These are phyloP conservation scores for Bocquillonia castaneifolia DNA, from an alignment of 441 rosid genomes.

Conservation along the genomic window DNA sequence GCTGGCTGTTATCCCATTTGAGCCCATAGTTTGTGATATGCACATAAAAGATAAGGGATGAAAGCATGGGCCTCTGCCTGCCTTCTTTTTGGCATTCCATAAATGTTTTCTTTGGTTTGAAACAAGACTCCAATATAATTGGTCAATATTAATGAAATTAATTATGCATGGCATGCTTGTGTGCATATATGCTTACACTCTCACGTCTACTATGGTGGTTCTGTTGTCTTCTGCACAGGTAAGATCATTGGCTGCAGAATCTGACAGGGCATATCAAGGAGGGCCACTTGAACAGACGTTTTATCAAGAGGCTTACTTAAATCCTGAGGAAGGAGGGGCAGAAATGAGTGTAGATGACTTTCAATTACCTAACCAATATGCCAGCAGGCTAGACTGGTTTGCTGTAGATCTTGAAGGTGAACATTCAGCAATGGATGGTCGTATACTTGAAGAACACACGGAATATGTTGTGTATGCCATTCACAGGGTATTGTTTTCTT, in stretches of 20 bases:
- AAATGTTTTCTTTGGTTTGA: background rate
- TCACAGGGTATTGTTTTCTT: slow-evolving; percentile 60
- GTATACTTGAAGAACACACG: slow-evolving; percentile 88
- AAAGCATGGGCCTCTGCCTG: background rate
- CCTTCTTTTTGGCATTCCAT: background rate
- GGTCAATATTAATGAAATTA: background rate
- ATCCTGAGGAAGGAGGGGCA: slow-evolving; percentile 46
- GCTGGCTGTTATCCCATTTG: background rate
- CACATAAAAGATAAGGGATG: background rate
- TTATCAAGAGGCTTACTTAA: slow-evolving; percentile 66
- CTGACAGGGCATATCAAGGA: slow-evolving; percentile 85
- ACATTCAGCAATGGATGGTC: slow-evolving; percentile 99
- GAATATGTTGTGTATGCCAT: slow-evolving; percentile 97
- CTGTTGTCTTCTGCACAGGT: slow-evolving; percentile 45
- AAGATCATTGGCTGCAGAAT: slow-evolving; percentile 92
- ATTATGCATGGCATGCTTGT: background rate
- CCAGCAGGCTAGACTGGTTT: slow-evolving; percentile 79
- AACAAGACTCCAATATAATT: background rate
- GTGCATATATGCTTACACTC: background rate
- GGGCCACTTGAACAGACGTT: slow-evolving; percentile 74
- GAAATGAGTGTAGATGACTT: slow-evolving; percentile 38
- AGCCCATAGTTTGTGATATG: too few species aligned
- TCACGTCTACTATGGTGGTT: background rate
- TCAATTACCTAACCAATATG: slow-evolving; percentile 58
- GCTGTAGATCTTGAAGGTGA: slow-evolving; percentile 99